A percentile compares a stretch with the other conserved stretches of the same genome.
Conservation (phyloP, 805 yeast species). For the Barnettozyma wickerhamii region DNA sequence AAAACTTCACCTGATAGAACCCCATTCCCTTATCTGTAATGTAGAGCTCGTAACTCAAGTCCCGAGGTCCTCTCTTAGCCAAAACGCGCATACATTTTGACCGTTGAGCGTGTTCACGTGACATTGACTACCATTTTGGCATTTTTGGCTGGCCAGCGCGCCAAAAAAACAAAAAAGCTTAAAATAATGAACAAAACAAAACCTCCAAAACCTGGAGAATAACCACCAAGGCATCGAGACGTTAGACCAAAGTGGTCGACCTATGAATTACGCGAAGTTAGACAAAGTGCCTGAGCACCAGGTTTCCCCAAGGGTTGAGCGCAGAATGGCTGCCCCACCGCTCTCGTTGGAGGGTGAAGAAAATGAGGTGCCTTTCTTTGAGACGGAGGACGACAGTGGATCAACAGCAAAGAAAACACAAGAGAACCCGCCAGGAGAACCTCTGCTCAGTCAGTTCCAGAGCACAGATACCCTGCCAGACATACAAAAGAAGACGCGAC, state of each 20-base stretch:
- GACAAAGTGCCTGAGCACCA: slow-evolving; percentile 11
- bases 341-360: background rate
- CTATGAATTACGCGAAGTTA: slow-evolving; percentile 21
- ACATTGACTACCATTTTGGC: too few relatives aligned
- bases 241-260: background rate
- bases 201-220: background rate
- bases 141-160: too few relatives aligned
- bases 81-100: too few relatives aligned
- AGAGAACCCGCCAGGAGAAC: background rate
- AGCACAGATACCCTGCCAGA: background rate
- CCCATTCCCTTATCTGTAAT: too few relatives aligned
- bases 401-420: background rate
- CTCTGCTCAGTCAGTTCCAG: background rate
- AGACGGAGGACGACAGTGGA: background rate
- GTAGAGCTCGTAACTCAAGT: too few relatives aligned
- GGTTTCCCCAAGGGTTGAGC: background rate
- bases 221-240: background rate
- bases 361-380: background rate
- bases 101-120: too few relatives aligned
- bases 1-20: too few relatives aligned
- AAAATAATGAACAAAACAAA: too few relatives aligned
- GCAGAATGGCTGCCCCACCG: background rate
- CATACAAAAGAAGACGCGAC: slow-evolving; percentile 3
- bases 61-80: too few relatives aligned
- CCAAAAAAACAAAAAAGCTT: too few relatives aligned